Evolutionary conservation across 2,329 filamentous ascomycete genomes (phyloP).

Genomic region (Exophiala spinifera): DNA sequence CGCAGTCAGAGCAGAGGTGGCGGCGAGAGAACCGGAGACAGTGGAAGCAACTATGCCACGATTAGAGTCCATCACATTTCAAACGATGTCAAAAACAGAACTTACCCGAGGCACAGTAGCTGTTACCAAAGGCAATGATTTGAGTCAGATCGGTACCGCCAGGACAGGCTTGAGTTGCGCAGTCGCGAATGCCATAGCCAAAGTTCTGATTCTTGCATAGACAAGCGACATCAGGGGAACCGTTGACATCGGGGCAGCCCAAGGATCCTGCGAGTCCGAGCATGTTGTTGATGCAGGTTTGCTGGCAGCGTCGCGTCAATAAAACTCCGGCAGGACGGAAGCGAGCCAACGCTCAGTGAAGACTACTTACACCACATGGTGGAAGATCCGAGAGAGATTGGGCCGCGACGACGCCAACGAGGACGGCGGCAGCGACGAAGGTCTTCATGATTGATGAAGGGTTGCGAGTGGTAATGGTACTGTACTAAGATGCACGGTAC

Average conservation of each 20-base stretch:
- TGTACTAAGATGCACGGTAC: conserved; percentile 25
- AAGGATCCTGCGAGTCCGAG: conserved; percentile 38
- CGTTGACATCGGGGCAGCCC: conserved; percentile 35
- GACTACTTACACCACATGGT: conserved; percentile 31
- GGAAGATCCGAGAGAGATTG: conserved; percentile 27
- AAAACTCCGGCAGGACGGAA: too few relatives aligned
- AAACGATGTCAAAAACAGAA: background rate
- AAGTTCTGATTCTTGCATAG: conserved; percentile 43
- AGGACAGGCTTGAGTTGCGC: conserved; percentile 44
- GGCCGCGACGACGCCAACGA: conserved; percentile 27
- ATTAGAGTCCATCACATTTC: conserved; percentile 1
- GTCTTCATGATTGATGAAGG: conserved; percentile 31
- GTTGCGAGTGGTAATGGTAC: conserved; percentile 23
- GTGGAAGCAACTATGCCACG: conserved; percentile 15
- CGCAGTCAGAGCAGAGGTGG: conserved; percentile 19
- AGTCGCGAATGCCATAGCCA: conserved; percentile 46
- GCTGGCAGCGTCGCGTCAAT: conserved; percentile 32
- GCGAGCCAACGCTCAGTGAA: background rate
- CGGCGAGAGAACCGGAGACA: conserved; percentile 12
- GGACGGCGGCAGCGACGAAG: conserved; percentile 25
- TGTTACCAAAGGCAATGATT: conserved; percentile 36
- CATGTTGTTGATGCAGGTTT: conserved; percentile 47
- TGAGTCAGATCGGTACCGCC: conserved; percentile 33
- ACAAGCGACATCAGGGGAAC: conserved; percentile 37
- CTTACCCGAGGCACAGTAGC: conserved; percentile 36